These are phyloP conservation scores for Cyberlindnera maclurae DNA, from an alignment of 805 yeast genomes.

Conservation along the genomic window DNA sequence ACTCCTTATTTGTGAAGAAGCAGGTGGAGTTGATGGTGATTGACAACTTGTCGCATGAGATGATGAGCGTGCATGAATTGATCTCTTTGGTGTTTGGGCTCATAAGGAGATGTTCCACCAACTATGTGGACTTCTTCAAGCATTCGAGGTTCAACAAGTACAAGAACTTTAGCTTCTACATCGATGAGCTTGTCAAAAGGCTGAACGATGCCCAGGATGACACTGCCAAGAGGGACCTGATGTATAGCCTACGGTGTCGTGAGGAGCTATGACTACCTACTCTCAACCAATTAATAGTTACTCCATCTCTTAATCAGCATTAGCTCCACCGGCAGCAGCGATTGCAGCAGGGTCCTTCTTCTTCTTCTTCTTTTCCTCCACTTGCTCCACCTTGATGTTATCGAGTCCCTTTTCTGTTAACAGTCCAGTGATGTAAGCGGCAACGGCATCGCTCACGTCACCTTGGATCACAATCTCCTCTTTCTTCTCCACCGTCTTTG, in stretches of 20 bases:
- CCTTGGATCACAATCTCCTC: conserved; percentile 93
- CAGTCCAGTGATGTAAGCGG: conserved; percentile 60
- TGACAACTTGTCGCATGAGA: conserved; percentile 4
- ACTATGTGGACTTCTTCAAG: conserved; percentile 18
- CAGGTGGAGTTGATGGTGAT: conserved; percentile 30
- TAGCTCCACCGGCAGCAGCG: not conserved
- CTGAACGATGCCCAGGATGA: conserved; percentile 7
- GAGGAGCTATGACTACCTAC: too few species aligned
- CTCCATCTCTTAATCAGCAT: conserved; percentile 1
- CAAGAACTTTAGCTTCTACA: conserved; percentile 20
- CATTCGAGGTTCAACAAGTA: conserved; percentile 16
- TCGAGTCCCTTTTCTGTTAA: conserved; percentile 76
- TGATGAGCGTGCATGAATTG: conserved; percentile 7
- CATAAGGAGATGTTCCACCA: conserved; percentile 21
- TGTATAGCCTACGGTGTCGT: conserved; percentile 6
- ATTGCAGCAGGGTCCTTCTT: conserved; percentile 25
- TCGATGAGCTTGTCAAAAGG: conserved; percentile 15
- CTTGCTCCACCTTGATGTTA: conserved; percentile 83
- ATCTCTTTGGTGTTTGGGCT: conserved; percentile 16
- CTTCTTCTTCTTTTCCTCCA: conserved; percentile 76
- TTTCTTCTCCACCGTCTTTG: conserved; percentile 83
- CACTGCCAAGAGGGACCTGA: conserved; percentile 10
- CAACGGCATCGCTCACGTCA: conserved; percentile 89
- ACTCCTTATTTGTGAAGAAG: conserved; percentile 28
- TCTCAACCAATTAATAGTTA: too few species aligned